phyloP scores from a whole-genome alignment of 345 rosid genomes.

The Eucalyptus fibrosa region DNA sequence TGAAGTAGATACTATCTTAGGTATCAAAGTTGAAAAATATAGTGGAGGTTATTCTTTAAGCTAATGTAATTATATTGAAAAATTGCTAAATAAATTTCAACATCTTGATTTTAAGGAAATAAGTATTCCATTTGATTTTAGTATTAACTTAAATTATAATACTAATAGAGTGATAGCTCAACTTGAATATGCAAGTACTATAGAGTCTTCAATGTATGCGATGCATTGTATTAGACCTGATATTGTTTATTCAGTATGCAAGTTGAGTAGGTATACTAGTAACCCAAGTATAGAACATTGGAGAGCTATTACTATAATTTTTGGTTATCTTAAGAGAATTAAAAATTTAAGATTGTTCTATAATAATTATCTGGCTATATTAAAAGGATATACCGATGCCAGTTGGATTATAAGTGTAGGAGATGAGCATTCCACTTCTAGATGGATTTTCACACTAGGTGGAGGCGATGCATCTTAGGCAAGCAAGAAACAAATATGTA shows the following conservation, averaged over 20 bases:
- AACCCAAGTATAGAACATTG: too few species aligned
- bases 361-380: too few species aligned
- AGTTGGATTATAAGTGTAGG: too few species aligned
- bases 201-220: accelerated
- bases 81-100: not conserved
- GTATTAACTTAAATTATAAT: not conserved
- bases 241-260: not conserved
- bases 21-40: too few species aligned
- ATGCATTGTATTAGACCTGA: not conserved
- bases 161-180: not conserved
- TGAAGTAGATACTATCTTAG: too few species aligned
- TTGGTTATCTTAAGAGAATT: too few species aligned
- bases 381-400: accelerated
- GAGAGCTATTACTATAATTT: accelerated
- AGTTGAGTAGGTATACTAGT: not conserved
- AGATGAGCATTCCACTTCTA: too few species aligned
- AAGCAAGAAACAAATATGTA: too few species aligned
- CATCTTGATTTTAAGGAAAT: not conserved
- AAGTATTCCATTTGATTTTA: not conserved
- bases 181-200: not conserved
- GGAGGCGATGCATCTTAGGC: accelerated
- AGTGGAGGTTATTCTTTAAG: too few species aligned
- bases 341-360: too few species aligned
- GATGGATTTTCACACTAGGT: too few species aligned
- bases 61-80: not conserved